These are phyloP conservation scores for Clitoria ternatea DNA, from an alignment of 306 rosid genomes.

Conservation along the genomic window DNA sequence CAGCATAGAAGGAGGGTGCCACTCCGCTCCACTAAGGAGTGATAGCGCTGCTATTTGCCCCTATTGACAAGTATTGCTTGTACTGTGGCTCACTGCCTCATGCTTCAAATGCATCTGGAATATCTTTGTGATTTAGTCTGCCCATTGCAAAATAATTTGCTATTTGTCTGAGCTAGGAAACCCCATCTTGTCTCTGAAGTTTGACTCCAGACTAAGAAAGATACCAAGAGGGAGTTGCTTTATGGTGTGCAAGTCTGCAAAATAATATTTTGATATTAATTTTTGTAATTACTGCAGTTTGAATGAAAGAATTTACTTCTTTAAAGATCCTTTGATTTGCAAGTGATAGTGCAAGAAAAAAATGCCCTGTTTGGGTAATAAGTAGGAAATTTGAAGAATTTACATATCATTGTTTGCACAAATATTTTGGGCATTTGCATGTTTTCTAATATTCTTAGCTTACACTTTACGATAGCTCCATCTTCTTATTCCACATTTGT, in stretches of 20 bases:
- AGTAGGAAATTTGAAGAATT: neutral
- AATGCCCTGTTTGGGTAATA: neutral
- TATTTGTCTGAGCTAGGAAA: neutral
- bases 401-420: neutral
- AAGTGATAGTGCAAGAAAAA: neutral
- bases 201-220: too few relatives aligned
- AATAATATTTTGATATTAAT: neutral
- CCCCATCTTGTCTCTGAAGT: too few relatives aligned
- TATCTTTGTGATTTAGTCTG: too few relatives aligned
- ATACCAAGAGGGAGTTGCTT: neutral
- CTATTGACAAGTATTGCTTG: too few relatives aligned
- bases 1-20: too few relatives aligned
- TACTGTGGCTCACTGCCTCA: too few relatives aligned
- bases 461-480: neutral
- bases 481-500: conserved; percentile 27
- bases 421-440: neutral
- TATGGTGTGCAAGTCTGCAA: neutral
- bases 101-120: too few relatives aligned
- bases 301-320: conserved; percentile 6
- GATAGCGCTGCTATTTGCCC: too few relatives aligned
- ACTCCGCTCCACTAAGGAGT: too few relatives aligned
- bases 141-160: neutral
- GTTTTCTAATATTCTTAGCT: neutral
- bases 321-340: neutral
- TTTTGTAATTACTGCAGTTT: neutral